Conservation (phyloP, 257 asterid genomes). For the Petunia axillaris region DNA sequence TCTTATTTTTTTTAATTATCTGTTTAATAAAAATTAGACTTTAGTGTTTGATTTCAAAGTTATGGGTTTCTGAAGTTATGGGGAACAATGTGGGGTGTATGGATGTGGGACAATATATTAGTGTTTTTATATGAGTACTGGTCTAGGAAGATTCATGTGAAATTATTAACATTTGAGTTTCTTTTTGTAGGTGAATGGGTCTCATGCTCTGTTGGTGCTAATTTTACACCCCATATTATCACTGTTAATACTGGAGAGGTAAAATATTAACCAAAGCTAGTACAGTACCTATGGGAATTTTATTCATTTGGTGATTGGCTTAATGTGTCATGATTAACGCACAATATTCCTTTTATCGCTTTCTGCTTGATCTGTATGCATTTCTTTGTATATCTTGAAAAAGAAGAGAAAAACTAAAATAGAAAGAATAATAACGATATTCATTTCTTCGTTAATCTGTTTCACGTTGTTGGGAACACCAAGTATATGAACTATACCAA, state of each 20-base stretch:
- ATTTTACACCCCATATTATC: conserved; percentile 80
- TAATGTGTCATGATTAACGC: background rate
- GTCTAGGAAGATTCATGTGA: background rate
- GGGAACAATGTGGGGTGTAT: background rate
- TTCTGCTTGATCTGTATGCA: background rate
- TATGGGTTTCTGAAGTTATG: too few species aligned
- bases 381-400: background rate
- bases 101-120: background rate
- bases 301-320: background rate
- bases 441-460: background rate
- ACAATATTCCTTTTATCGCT: background rate
- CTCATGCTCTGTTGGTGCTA: conserved; percentile 81
- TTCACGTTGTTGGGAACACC: background rate
- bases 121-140: background rate
- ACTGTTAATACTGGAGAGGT: conserved; percentile 93
- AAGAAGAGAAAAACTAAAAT: background rate
- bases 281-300: background rate
- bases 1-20: too few species aligned
- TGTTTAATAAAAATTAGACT: too few species aligned
- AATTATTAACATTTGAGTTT: conserved; percentile 24
- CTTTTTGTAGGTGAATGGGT: conserved; percentile 76
- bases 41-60: too few species aligned
- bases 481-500: too few species aligned
- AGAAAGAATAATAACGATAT: background rate
- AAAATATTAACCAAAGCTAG: conserved; percentile 14